Evolutionary conservation across 31 red algal genomes (phyloP), one percentile per base, ranked within the genome.

Genomic region (Porphyra umbilicalis): DNA sequence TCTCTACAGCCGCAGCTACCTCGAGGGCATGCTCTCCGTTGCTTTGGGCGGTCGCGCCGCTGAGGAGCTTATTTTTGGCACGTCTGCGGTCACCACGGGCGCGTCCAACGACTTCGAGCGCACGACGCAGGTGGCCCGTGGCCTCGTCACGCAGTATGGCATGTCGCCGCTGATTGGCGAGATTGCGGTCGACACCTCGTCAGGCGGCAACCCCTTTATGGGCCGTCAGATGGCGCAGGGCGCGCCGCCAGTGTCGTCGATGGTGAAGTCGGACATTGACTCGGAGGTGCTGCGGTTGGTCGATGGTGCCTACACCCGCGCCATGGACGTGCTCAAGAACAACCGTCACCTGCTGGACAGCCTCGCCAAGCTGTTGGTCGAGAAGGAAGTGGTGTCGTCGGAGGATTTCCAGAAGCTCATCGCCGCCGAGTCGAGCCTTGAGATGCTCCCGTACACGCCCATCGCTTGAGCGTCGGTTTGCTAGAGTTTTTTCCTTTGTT

Each of bases 41-140:
- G 97, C 94, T 11, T 85, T 99, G n/a, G 97, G 97, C 32, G 97
- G 97, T 32, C 89, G 97, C 37, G 84, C 96, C 71, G 94, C 97
- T 0, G 97, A 99, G 82, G 97, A 99, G 84, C 84, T 99, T 30
- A 86, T 99, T 3, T 99, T 88, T 88, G 97, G 97, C 39, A 84
- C 91, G 35, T 88, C 92, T 16, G 78, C 90, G 83, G 91, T 96
- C 5, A 99, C 97, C n/a, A 99, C 94, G 31, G 97, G 97, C 74
- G 97, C 97, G 16, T 87, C 91, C 33, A 99, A 99, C 76, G 97
- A 99, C 89, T 83, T 99, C 7, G 94, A 99, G 82, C 86, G 91
- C 86, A 94, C 96, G 31, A 93, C 94, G 35, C 90, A 95, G 40
- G 88, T 94, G 81, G 97, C 97, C 11, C 90, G 95, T 67, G 91